Conservation (phyloP, 805 yeast genomes). For the Wickerhamomyces sydowiorum region DNA sequence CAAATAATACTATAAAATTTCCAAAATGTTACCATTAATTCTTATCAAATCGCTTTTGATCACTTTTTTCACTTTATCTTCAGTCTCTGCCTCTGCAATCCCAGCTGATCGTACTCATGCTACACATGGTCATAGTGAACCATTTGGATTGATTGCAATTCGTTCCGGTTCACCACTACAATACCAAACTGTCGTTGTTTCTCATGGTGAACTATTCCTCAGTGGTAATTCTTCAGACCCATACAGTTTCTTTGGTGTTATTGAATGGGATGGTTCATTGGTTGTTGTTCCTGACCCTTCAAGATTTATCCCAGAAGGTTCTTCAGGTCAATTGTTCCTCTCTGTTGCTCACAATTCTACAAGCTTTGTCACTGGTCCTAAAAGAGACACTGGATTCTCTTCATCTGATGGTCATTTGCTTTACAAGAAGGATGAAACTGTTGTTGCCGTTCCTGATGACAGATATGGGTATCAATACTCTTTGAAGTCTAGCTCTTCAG, state of each 20-base stretch:
- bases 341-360: background rate
- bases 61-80: background rate
- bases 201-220: conserved; percentile 1
- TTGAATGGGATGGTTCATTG: conserved; percentile 2
- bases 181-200: conserved; percentile 5
- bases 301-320: background rate
- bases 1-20: too few species aligned
- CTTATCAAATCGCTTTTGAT: background rate
- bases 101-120: conserved; percentile 19
- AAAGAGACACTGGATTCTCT: background rate
- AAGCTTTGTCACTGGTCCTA: background rate
- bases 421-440: background rate
- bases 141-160: conserved; percentile 6
- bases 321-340: background rate
- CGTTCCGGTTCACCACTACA: conserved; percentile 7
- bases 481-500: background rate
- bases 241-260: background rate
- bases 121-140: conserved; percentile 4
- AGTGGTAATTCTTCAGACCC: conserved; percentile 4
- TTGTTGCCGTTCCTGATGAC: background rate
- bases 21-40: too few species aligned
- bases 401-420: conserved; percentile 1
- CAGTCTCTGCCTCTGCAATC: background rate
- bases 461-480: background rate
- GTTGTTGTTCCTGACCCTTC: background rate